Evolutionary conservation across 352 stramenopile genomes (phyloP).

Genomic region (Pythium dissotocum): DNA sequence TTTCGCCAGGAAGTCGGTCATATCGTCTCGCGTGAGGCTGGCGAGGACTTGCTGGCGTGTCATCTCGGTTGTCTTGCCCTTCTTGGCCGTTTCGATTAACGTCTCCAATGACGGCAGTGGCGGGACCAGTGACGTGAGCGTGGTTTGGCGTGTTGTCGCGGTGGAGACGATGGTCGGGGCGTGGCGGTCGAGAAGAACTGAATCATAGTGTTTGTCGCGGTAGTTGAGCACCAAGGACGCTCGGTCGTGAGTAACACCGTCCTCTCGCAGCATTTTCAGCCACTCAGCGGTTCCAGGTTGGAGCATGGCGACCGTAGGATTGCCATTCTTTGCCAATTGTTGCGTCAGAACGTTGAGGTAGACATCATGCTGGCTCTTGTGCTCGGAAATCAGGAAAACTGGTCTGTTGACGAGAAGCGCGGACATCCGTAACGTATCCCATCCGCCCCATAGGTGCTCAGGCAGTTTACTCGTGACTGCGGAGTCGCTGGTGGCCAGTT

Average conservation of each 20-base stretch:
- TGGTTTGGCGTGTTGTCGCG: too few species aligned
- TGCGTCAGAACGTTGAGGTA: slow-evolving; percentile 4
- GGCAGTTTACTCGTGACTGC: background rate
- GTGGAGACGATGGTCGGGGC: too few species aligned
- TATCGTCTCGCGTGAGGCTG: background rate
- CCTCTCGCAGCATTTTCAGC: background rate
- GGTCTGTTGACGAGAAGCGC: background rate
- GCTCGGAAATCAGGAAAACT: slow-evolving; percentile 9
- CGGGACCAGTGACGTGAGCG: too few species aligned
- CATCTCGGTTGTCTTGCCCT: too few species aligned
- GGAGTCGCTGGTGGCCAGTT: slow-evolving; percentile 6
- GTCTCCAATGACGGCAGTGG: too few species aligned
- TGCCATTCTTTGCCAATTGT: background rate
- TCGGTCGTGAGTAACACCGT: background rate
- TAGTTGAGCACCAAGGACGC: slow-evolving; percentile 1
- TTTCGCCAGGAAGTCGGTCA: background rate
- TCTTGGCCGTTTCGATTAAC: background rate
- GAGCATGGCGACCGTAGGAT: background rate
- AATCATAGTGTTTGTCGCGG: slow-evolving; percentile 3
- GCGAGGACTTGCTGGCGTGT: background rate
- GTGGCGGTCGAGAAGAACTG: slow-evolving; percentile 11
- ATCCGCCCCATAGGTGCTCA: slow-evolving; percentile 1
- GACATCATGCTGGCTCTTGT: background rate
- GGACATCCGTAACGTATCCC: slow-evolving; percentile 5
- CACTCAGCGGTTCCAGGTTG: slow-evolving; percentile 6